phyloP scores from a whole-genome alignment of 2,329 filamentous ascomycete genomes.

The Rutstroemia sp. region DNA sequence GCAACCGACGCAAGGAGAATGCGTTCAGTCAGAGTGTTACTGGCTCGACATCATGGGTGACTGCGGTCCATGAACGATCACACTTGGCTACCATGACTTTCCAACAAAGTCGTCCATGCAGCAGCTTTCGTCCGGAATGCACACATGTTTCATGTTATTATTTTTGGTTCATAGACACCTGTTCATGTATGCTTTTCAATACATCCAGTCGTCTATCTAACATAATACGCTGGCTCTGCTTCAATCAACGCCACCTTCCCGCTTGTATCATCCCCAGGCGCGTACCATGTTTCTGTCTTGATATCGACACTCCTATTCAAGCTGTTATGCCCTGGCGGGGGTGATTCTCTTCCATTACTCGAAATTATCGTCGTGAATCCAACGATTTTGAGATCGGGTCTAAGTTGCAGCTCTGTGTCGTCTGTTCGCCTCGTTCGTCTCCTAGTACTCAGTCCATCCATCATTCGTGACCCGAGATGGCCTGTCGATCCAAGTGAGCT shows the following conservation, averaged over 20 bases:
- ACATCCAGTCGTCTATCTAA: not conserved
- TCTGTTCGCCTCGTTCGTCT: not conserved
- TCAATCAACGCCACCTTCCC: not conserved
- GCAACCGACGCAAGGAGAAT: too few relatives aligned
- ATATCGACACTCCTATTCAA: not conserved
- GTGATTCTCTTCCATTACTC: conserved; percentile 3
- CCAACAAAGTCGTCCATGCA: too few relatives aligned
- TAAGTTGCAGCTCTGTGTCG: not conserved
- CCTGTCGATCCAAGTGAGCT: not conserved
- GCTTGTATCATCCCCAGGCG: not conserved
- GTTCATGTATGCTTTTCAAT: not conserved
- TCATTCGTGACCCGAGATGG: not conserved
- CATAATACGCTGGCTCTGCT: not conserved
- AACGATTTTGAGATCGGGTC: conserved; percentile 4
- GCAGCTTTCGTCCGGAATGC: too few relatives aligned
- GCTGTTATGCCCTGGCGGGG: not conserved
- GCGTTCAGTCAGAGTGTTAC: too few relatives aligned
- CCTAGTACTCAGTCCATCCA: not conserved
- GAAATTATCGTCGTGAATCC: conserved; percentile 6
- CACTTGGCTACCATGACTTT: too few relatives aligned
- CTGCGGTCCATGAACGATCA: too few relatives aligned
- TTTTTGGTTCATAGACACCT: too few relatives aligned
- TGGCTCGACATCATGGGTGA: too few relatives aligned
- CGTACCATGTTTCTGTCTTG: not conserved
- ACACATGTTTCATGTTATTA: too few relatives aligned